phyloP scores from a whole-genome alignment of 2,329 filamentous ascomycete genomes.

The Monosporascus sp. region DNA sequence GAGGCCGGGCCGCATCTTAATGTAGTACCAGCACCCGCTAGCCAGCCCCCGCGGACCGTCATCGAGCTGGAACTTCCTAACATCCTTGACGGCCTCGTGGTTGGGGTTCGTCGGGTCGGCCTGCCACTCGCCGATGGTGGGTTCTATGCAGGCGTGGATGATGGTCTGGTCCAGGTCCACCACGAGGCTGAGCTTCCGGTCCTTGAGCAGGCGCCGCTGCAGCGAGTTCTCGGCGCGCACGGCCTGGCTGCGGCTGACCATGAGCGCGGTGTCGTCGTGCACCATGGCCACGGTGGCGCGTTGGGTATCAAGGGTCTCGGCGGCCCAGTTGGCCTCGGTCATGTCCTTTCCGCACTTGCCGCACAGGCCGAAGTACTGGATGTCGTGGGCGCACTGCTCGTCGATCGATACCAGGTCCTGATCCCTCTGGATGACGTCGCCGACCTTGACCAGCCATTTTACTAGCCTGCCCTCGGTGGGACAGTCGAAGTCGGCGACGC shows the following conservation, averaged over 20 bases:
- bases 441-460: slow-evolving; percentile 68
- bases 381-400: slow-evolving; percentile 84
- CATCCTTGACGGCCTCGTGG: slow-evolving; percentile 82
- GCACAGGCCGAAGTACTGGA: slow-evolving; percentile 88
- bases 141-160: slow-evolving; percentile 96
- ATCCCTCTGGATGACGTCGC: slow-evolving; percentile 56
- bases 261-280: slow-evolving; percentile 83
- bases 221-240: slow-evolving; percentile 77
- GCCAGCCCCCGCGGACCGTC: slow-evolving; percentile 67
- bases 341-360: slow-evolving; percentile 93
- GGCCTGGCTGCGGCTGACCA: slow-evolving; percentile 78
- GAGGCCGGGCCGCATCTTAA: slow-evolving; percentile 90
- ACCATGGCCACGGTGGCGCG: slow-evolving; percentile 93
- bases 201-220: slow-evolving; percentile 73
- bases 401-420: slow-evolving; percentile 67
- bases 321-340: slow-evolving; percentile 84
- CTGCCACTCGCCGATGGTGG: slow-evolving; percentile 94
- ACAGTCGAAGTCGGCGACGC: slow-evolving; percentile 72
- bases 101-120: slow-evolving; percentile 84
- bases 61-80: slow-evolving; percentile 85
- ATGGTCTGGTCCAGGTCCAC: slow-evolving; percentile 98
- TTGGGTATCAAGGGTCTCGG: slow-evolving; percentile 69
- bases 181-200: slow-evolving; percentile 83
- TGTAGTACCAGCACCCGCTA: slow-evolving; percentile 89
- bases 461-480: slow-evolving; percentile 75